Evolutionary conservation across 31 red algal species (phyloP).

Genomic region (Odonthalia washingtoniensis): DNA sequence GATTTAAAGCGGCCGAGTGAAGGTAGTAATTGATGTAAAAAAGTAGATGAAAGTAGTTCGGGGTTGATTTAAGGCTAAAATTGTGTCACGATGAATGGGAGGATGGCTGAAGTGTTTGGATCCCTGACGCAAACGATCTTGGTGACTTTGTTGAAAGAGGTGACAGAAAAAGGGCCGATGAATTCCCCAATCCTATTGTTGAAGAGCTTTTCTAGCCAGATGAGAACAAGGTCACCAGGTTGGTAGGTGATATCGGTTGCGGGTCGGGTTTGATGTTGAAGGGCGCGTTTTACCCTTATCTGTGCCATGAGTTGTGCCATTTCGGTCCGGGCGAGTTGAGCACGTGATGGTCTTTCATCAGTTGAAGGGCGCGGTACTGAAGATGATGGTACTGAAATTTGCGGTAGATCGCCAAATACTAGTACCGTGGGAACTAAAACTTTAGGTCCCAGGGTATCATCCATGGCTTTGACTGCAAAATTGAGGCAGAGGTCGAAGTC

Average conservation of each 20-base stretch:
- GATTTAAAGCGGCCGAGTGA: too few species aligned
- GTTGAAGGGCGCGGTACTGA: background rate
- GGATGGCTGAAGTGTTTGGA: background rate
- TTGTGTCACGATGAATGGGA: background rate
- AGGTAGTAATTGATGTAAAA: too few species aligned
- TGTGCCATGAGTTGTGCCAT: background rate
- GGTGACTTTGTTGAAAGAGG: conserved; percentile 1
- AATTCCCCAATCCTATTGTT: conserved; percentile 55
- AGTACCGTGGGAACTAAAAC: conserved; percentile 13
- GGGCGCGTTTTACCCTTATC: background rate
- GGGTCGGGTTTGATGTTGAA: background rate
- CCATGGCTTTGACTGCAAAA: conserved; percentile 8
- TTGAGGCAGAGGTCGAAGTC: background rate
- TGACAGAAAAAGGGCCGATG: conserved; percentile 39
- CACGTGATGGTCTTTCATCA: background rate
- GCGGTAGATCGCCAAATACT: conserved; percentile 21
- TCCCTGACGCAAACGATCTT: conserved; percentile 49
- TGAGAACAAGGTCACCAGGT: too few species aligned
- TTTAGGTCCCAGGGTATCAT: conserved; percentile 12
- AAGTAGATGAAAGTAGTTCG: too few species aligned
- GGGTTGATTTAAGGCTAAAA: too few species aligned
- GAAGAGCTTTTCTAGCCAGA: conserved; percentile 32
- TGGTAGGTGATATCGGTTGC: conserved; percentile 2
- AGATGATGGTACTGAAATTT: background rate
- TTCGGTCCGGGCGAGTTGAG: background rate